These are phyloP conservation scores for Lotmaria passim DNA, from an alignment of 208 protist genomes.

Conservation along the genomic window DNA sequence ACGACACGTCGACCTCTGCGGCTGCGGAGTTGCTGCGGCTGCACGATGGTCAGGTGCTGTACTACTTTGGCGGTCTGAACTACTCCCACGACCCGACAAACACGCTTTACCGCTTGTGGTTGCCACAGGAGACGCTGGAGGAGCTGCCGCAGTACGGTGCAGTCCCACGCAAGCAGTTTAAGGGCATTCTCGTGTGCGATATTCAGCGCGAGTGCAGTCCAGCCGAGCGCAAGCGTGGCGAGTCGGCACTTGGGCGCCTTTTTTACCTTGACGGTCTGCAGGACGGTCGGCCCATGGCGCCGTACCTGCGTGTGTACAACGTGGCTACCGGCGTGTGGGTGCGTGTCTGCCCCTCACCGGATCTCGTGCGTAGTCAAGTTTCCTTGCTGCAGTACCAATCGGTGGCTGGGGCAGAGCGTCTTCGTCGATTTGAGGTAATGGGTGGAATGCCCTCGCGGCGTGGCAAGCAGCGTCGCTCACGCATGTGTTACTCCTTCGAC, in stretches of 20 bases:
- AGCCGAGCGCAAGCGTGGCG: conserved; percentile 22
- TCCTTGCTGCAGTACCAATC: conserved; percentile 30
- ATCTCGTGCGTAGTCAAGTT: conserved; percentile 54
- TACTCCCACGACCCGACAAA: conserved; percentile 43
- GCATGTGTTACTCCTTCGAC: conserved; percentile 54
- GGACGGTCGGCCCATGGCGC: conserved; percentile 45
- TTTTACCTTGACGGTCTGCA: conserved; percentile 67
- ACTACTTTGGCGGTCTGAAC: conserved; percentile 57
- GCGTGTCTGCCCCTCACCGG: conserved; percentile 44
- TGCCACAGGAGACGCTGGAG: conserved; percentile 42
- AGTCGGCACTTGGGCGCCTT: conserved; percentile 31
- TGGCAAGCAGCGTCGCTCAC: conserved; percentile 48
- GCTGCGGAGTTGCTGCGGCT: background rate
- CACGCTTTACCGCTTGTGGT: conserved; percentile 47
- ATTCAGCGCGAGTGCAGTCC: conserved; percentile 42
- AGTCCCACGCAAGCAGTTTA: conserved; percentile 54
- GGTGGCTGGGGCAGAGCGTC: background rate
- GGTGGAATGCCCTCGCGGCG: conserved; percentile 55
- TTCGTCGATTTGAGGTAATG: conserved; percentile 49
- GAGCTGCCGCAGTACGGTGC: conserved; percentile 56
- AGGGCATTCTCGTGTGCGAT: conserved; percentile 51
- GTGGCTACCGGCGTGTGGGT: conserved; percentile 48
- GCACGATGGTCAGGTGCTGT: conserved; percentile 32
- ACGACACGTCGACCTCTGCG: background rate
- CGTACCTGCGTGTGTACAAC: conserved; percentile 50